Base-by-base conservation (phyloP, 768 basidiomycete species). In the Scleroderma bovista region DNA sequence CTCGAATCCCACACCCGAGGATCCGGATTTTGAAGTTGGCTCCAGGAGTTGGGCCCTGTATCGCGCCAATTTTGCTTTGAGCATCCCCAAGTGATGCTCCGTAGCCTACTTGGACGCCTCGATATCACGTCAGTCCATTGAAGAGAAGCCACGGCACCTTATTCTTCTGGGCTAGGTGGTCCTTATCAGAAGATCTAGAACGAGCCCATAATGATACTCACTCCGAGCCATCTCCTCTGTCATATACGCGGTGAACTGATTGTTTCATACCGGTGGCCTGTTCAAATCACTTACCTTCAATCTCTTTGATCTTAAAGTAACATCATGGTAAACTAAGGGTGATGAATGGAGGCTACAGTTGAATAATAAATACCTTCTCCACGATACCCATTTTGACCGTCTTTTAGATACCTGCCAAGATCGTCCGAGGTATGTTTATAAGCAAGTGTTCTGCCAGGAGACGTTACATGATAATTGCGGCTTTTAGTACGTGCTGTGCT, bases 181-280 rank as follows among this genome's bases (percentile, higher is more conserved):
- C 15, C 9, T 29, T 17, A 39, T 53, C 23, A 57, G 49, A 19
- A 47, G 24, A 13, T 39, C 6, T 23, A 23, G 54, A n/a, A 24
- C 15, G 8, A 20, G 17, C 23, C n/a, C 15, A 46, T 24, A n/a
- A 46, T n/a, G 39, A 20, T 2, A 75, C 87, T 74, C 66, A 92
- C 93, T 97, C 70, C 93, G 80, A 56, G 90, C 86, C 94, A 98
- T 96, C 80, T 97, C 94, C 83, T 93, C 91, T 93, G 63, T 19
- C 51, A 16, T 40, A 51, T 32, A 13, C 49, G 36, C 45, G 19
- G 29, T 36, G 29, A 57, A 22, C 43, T 37, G 33, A 26, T 32
- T 13, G 26, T 23, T 11, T 26, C 44, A 24, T n/a, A 12, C 9
- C 46, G 19, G 34, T 2, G 16, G n/a, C n/a, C 8, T 39, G 29